Evolutionary conservation across 2,329 filamentous ascomycete genomes (phyloP).

Genomic region (Remersonia thermophila): DNA sequence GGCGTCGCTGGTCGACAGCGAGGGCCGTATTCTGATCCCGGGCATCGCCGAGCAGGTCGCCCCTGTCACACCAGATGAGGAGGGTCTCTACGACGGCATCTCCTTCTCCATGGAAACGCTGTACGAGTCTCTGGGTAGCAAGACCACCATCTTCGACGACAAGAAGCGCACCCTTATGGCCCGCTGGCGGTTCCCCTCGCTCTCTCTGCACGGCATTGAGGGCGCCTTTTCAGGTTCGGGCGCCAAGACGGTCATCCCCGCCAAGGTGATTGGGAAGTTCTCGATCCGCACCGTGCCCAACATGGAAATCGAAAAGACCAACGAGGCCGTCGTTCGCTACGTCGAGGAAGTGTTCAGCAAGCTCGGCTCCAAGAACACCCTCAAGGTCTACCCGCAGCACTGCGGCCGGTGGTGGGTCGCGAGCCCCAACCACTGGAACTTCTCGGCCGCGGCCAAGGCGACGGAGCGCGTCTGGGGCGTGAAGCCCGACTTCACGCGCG

Average conservation of each 20-base stretch:
- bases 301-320: slow-evolving; percentile 89
- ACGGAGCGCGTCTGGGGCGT: slow-evolving; percentile 90
- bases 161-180: slow-evolving; percentile 93
- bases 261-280: slow-evolving; percentile 97
- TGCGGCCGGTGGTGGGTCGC: slow-evolving; percentile 98
- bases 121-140: slow-evolving; percentile 79
- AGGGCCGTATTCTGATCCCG: slow-evolving; percentile 90
- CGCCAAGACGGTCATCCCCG: slow-evolving; percentile 96
- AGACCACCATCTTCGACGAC: slow-evolving; percentile 74
- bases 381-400: slow-evolving; percentile 74
- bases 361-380: slow-evolving; percentile 81
- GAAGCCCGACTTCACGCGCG: slow-evolving; percentile 85
- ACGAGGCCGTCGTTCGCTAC: slow-evolving; percentile 71
- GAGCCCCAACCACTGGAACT: slow-evolving; percentile 98
- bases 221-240: slow-evolving; percentile 88
- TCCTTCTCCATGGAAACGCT: slow-evolving; percentile 94
- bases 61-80: slow-evolving; percentile 74
- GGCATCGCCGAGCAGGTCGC: slow-evolving; percentile 90
- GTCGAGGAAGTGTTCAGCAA: slow-evolving; percentile 76
- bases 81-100: slow-evolving; percentile 76
- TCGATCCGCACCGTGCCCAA: slow-evolving; percentile 94
- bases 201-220: slow-evolving; percentile 90
- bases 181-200: slow-evolving; percentile 86
- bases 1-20: slow-evolving; percentile 69
- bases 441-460: slow-evolving; percentile 86